These are phyloP conservation scores for Solanum tarijense DNA, from an alignment of 257 asterid genomes.

Conservation along the genomic window DNA sequence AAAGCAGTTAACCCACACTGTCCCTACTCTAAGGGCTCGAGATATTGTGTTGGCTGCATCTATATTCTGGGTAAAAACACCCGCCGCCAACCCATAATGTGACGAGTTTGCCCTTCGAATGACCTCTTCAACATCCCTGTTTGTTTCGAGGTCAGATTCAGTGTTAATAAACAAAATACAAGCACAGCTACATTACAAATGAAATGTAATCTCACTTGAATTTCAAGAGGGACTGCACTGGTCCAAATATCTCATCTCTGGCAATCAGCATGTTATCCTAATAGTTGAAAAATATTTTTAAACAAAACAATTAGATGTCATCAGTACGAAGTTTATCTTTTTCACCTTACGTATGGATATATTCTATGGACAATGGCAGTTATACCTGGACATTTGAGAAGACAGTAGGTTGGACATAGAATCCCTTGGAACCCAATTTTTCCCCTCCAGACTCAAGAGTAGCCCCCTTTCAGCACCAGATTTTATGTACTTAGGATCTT, in stretches of 20 bases:
- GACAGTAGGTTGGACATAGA: constrained; percentile 9
- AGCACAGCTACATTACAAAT: neutral
- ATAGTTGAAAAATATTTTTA: neutral
- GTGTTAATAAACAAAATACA: neutral
- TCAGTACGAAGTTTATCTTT: neutral
- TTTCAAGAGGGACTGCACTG: neutral
- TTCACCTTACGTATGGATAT: neutral
- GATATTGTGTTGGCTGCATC: neutral
- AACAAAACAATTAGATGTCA: neutral
- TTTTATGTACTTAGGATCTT: constrained; percentile 1
- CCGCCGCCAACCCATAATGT: neutral
- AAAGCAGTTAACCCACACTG: neutral
- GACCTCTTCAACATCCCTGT: neutral
- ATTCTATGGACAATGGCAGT: neutral
- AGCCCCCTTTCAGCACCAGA: constrained; percentile 8
- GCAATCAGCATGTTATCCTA: neutral
- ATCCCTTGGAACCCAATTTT: neutral
- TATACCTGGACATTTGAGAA: constrained; percentile 13
- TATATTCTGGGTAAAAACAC: neutral
- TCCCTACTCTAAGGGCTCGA: neutral
- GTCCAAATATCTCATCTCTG: neutral
- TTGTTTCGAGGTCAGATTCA: neutral
- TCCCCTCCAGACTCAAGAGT: constrained; percentile 15
- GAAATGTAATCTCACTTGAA: neutral
- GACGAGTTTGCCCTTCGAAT: neutral